A percentile compares a stretch with the other conserved stretches of the same genome.
These are phyloP conservation scores for Polygonum aviculare DNA, from an alignment of 148 eudicot genomes.

Conservation along the genomic window DNA sequence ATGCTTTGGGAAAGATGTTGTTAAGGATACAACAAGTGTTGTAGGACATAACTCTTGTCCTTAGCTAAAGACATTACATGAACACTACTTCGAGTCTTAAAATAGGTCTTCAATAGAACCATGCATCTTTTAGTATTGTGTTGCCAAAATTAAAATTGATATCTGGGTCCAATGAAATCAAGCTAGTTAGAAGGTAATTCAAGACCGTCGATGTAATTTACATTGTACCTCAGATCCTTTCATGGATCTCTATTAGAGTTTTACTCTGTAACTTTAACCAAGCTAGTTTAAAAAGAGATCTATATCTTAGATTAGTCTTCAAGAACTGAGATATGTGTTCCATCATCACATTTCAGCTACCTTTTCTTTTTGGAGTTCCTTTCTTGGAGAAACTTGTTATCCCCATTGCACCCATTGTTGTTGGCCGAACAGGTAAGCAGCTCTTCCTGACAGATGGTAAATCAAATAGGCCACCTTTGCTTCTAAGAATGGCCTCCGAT, in stretches of 20 bases:
- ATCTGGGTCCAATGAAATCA: neutral
- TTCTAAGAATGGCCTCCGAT: conserved; percentile 83
- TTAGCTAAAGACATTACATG: neutral
- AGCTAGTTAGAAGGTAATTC: neutral
- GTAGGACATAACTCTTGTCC: neutral
- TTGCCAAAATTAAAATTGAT: neutral
- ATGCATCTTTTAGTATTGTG: neutral
- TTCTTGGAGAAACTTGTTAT: conserved; percentile 88
- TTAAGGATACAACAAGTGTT: neutral
- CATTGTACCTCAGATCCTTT: neutral
- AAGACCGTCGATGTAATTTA: neutral
- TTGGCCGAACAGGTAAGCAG: conserved; percentile 93
- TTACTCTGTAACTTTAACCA: neutral
- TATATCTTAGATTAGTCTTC: neutral
- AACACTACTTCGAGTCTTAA: neutral
- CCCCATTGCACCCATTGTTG: conserved; percentile 64
- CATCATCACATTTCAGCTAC: conserved; percentile 49
- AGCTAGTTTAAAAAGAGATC: neutral
- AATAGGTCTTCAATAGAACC: neutral
- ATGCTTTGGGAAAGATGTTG: neutral
- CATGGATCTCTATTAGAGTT: neutral
- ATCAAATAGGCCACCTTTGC: conserved; percentile 76
- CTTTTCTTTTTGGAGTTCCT: conserved; percentile 74
- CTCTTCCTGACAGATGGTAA: conserved; percentile 91
- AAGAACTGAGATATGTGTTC: conserved; percentile 7